phyloP scores from a whole-genome alignment of 202 grass and related monocot genomes.

The Panicum virgatum region DNA sequence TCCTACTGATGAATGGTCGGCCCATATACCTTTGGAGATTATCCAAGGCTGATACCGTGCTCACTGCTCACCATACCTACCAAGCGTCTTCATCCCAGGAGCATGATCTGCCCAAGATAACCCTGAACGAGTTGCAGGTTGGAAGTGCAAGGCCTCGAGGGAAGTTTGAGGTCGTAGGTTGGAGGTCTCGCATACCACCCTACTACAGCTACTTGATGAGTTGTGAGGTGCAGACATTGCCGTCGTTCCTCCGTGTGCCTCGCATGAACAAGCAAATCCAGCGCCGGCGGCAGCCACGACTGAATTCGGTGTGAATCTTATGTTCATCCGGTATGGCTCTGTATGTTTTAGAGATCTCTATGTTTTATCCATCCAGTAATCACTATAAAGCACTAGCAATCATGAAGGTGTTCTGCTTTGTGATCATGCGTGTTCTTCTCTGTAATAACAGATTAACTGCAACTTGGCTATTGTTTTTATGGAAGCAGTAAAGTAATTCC shows the following conservation, averaged over 20 bases:
- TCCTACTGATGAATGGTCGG: not conserved
- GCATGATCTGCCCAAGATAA: conserved; percentile 7
- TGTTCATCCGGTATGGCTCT: not conserved
- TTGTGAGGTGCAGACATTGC: not conserved
- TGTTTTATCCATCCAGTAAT: not conserved
- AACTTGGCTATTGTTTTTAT: not conserved
- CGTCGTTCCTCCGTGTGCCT: not conserved
- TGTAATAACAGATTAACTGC: not conserved
- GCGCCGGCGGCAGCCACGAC: not conserved
- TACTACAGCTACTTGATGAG: not conserved
- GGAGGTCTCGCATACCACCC: conserved; percentile 42
- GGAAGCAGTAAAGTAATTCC: not conserved
- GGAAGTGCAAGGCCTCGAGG: not conserved
- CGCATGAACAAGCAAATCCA: not conserved
- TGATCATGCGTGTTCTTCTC: not conserved
- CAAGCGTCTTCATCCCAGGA: not conserved
- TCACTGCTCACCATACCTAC: not conserved
- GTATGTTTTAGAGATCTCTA: too few species aligned
- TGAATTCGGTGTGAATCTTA: not conserved
- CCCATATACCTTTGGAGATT: not conserved
- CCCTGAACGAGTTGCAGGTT: not conserved
- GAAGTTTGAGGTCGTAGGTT: not conserved
- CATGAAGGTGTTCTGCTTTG: not conserved
- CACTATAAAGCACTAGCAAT: not conserved
- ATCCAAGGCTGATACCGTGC: not conserved